Conservation (phyloP, 306 rosid species). For the Vachellia collinsii region DNA sequence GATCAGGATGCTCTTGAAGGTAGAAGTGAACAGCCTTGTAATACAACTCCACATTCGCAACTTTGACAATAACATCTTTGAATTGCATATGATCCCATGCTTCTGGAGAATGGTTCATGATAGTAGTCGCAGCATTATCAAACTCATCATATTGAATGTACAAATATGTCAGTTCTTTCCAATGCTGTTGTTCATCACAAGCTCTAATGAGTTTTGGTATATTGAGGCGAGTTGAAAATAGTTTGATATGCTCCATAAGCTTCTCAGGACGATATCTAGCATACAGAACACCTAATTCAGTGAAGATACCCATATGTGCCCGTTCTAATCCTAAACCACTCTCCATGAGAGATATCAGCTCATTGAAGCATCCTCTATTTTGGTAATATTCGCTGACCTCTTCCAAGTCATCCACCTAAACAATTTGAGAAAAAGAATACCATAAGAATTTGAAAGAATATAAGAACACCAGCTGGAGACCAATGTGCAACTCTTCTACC, state of each 20-base stretch:
- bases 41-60: conserved; percentile 94
- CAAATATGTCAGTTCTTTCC: conserved; percentile 96
- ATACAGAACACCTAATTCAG: conserved; percentile 96
- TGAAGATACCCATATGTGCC: conserved; percentile 99
- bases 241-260: conserved; percentile 98
- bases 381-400: conserved; percentile 99
- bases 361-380: conserved; percentile 98
- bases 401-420: conserved; percentile 97
- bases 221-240: conserved; percentile 91
- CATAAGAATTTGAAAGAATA: conserved; percentile 22
- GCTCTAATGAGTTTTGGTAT: conserved; percentile 98
- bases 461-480: conserved; percentile 27
- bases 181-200: conserved; percentile 98
- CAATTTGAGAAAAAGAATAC: conserved; percentile 32
- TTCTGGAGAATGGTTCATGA: conserved; percentile 99
- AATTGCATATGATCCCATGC: conserved; percentile 99
- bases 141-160: conserved; percentile 98
- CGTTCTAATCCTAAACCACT: conserved; percentile 98
- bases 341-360: conserved; percentile 97
- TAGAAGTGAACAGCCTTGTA: conserved; percentile 98
- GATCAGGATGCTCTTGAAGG: conserved; percentile 99
- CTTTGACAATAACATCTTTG: conserved; percentile 91
- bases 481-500: neutral
- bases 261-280: conserved; percentile 99
- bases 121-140: conserved; percentile 97